A percentile compares a stretch with the other conserved stretches of the same genome.
Conservation (phyloP, 192 early-diverging fungal genomes). For the Backusella psychrophila region DNA sequence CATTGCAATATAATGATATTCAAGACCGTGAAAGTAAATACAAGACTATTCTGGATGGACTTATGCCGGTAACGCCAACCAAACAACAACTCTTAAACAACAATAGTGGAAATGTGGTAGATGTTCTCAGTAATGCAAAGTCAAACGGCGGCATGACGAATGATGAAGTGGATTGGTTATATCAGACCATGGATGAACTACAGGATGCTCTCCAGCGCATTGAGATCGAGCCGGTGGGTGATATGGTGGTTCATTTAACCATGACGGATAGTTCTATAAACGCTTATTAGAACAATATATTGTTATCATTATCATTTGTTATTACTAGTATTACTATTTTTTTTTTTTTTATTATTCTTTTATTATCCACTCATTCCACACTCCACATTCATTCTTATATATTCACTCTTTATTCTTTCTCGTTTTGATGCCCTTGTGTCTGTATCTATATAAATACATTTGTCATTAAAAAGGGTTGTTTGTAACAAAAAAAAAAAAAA, state of each 20-base stretch:
- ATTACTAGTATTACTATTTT: no score
- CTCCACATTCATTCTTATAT: not conserved
- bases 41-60: not conserved
- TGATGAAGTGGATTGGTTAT: conserved; percentile 23
- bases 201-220: conserved; percentile 32
- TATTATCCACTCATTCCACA: not conserved
- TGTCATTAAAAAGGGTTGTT: no score
- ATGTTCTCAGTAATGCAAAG: not conserved
- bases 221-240: conserved; percentile 31
- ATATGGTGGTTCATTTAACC: conserved; percentile 37
- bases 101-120: not conserved
- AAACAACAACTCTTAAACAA: not conserved
- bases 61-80: not conserved
- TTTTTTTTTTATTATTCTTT: not conserved
- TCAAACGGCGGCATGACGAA: conserved; percentile 21
- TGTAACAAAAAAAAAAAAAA: no score
- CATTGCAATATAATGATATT: conserved; percentile 21
- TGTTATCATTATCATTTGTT: not conserved
- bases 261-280: conserved; percentile 20
- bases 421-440: no score
- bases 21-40: conserved; percentile 24
- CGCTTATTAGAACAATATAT: not conserved
- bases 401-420: not conserved
- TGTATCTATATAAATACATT: no score
- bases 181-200: conserved; percentile 32